phyloP scores from a whole-genome alignment of 1,139 yeast species.

The Meyerozyma guilliermondii region DNA sequence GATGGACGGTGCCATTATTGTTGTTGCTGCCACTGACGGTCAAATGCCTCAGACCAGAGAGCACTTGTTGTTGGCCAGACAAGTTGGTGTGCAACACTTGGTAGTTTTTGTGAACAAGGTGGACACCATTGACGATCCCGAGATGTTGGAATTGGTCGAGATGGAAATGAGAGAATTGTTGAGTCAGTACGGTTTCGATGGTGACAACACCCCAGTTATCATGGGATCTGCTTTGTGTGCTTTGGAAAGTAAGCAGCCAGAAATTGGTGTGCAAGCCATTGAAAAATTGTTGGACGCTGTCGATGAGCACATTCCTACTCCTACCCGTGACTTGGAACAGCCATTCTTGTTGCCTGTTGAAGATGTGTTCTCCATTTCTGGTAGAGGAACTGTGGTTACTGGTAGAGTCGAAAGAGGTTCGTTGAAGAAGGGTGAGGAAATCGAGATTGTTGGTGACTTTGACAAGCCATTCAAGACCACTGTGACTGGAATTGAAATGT shows the following conservation, averaged over 20 bases:
- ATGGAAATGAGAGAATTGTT: slow-evolving; percentile 99
- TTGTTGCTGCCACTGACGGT: slow-evolving; percentile 98
- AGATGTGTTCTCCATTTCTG: slow-evolving; percentile 96
- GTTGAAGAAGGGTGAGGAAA: slow-evolving; percentile 96
- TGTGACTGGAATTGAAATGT: slow-evolving; percentile 98
- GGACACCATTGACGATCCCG: slow-evolving; percentile 96
- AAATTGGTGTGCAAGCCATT: slow-evolving; percentile 87
- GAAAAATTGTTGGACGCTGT: slow-evolving; percentile 83
- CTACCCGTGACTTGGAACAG: slow-evolving; percentile 91
- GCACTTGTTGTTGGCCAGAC: slow-evolving; percentile 96
- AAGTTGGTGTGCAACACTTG: slow-evolving; percentile 97
- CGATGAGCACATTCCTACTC: slow-evolving; percentile 94
- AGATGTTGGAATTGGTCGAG: slow-evolving; percentile 98
- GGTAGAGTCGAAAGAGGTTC: slow-evolving; percentile 99
- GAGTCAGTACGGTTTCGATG: slow-evolving; percentile 89
- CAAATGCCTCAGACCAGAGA: slow-evolving; percentile 99
- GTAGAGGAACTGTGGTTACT: slow-evolving; percentile 99
- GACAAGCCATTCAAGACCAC: slow-evolving; percentile 85
- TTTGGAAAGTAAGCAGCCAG: slow-evolving; percentile 81
- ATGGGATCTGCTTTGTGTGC: slow-evolving; percentile 99
- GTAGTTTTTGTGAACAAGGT: slow-evolving; percentile 98
- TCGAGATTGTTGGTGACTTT: slow-evolving; percentile 92
- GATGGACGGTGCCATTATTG: slow-evolving; percentile 99
- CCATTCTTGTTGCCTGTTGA: slow-evolving; percentile 97
- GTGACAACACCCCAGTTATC: slow-evolving; percentile 95